A percentile compares a stretch with the other conserved stretches of the same genome.
Conservation (phyloP, 2,329 filamentous ascomycete species). For the Botryotinia narcissicola region DNA sequence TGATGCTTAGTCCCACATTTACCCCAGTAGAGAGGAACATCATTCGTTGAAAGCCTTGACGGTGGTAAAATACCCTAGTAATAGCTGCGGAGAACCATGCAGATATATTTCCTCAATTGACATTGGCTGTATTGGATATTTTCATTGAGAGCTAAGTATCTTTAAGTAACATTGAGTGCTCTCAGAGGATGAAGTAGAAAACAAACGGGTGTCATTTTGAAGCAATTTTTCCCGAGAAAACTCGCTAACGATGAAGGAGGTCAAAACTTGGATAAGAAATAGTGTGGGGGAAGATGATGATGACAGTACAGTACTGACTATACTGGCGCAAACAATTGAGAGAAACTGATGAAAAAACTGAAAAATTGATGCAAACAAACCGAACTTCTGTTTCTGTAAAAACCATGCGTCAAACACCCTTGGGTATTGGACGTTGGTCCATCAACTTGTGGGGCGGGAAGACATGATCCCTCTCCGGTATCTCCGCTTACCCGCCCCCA, state of each 20-base stretch:
- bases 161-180: neutral
- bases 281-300: neutral
- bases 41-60: neutral
- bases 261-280: neutral
- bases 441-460: conserved; percentile 3
- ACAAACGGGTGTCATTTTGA: neutral
- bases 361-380: neutral
- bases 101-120: neutral
- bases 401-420: neutral
- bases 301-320: neutral
- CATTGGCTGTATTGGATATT: neutral
- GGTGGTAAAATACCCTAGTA: neutral
- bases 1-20: neutral
- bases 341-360: neutral
- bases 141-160: neutral
- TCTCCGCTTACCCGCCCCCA: neutral
- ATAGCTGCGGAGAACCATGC: conserved; percentile 14
- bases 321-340: neutral
- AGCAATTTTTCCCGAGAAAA: neutral
- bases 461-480: neutral
- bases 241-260: conserved; percentile 3
- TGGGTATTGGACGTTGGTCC: neutral
- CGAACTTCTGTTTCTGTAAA: neutral
- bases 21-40: neutral
- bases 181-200: neutral